Conservation (phyloP, 2,329 filamentous ascomycete species). For the Corniculantispora saksenae region DNA sequence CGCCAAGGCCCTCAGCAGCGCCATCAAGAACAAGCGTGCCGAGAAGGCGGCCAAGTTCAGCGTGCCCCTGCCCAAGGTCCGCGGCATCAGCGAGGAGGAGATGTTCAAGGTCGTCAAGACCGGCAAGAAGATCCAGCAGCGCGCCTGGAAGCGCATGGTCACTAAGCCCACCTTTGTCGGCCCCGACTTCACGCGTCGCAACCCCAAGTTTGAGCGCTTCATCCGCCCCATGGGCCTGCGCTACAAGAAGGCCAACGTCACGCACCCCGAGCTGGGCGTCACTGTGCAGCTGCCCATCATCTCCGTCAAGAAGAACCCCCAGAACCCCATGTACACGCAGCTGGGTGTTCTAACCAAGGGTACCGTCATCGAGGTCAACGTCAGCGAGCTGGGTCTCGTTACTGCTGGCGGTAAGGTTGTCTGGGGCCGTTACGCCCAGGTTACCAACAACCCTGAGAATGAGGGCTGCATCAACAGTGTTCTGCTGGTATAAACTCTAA, state of each 20-base stretch:
- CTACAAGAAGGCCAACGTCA: constrained; percentile 56
- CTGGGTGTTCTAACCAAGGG: constrained; percentile 87
- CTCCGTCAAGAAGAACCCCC: constrained; percentile 66
- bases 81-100: constrained; percentile 89
- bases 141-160: constrained; percentile 72
- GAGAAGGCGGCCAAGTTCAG: constrained; percentile 94
- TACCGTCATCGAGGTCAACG: constrained; percentile 83
- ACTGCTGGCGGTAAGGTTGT: constrained; percentile 91
- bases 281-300: constrained; percentile 86
- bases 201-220: constrained; percentile 72
- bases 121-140: constrained; percentile 90
- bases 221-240: constrained; percentile 52
- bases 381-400: constrained; percentile 85
- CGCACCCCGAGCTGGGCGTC: constrained; percentile 77
- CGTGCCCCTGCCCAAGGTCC: constrained; percentile 90
- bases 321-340: constrained; percentile 89
- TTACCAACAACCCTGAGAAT: constrained; percentile 56
- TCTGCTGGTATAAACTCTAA: constrained; percentile 31
- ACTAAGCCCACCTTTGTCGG: constrained; percentile 74
- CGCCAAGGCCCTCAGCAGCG: constrained; percentile 72
- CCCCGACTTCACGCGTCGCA: constrained; percentile 82
- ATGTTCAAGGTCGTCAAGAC: constrained; percentile 98
- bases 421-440: constrained; percentile 83
- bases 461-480: constrained; percentile 48
- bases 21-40: constrained; percentile 92